phyloP scores from a whole-genome alignment of 352 stramenopile species.

The Pythium grandisporangium region DNA sequence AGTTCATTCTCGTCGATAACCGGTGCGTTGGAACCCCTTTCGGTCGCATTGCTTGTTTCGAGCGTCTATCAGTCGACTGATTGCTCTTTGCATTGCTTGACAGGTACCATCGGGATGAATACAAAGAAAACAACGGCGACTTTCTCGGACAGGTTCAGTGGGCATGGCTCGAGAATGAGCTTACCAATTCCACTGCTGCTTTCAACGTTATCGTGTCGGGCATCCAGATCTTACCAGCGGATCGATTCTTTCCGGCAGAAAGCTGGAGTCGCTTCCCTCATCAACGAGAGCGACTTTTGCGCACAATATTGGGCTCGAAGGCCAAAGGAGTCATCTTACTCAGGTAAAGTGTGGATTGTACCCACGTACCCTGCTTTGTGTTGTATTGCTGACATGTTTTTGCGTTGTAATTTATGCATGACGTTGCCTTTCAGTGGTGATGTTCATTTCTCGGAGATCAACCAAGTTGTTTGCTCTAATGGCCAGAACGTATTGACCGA shows the following conservation, averaged over 20 bases:
- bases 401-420: no score
- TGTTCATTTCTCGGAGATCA: conserved; percentile 90
- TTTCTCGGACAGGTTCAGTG: conserved; percentile 77
- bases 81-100: not conserved
- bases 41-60: no score
- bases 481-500: conserved; percentile 57
- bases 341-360: conserved; percentile 23
- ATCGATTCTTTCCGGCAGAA: conserved; percentile 77
- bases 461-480: conserved; percentile 84
- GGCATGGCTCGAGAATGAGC: conserved; percentile 77
- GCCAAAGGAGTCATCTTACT: conserved; percentile 86
- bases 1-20: conserved; percentile 86
- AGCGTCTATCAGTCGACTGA: not conserved
- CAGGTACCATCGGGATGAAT: conserved; percentile 79
- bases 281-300: conserved; percentile 71
- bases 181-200: conserved; percentile 64
- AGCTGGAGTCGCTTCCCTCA: conserved; percentile 86
- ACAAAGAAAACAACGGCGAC: conserved; percentile 43
- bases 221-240: conserved; percentile 83
- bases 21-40: conserved; percentile 10
- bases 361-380: no score
- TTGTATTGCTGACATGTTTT: no score
- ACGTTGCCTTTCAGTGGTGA: conserved; percentile 85
- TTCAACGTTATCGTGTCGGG: conserved; percentile 93
- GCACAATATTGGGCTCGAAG: conserved; percentile 75